Percentiles rank a stretch among this genome's conserved stretches.
Conservation (phyloP, 345 rosid species). For the Euphorbia lathyris region DNA sequence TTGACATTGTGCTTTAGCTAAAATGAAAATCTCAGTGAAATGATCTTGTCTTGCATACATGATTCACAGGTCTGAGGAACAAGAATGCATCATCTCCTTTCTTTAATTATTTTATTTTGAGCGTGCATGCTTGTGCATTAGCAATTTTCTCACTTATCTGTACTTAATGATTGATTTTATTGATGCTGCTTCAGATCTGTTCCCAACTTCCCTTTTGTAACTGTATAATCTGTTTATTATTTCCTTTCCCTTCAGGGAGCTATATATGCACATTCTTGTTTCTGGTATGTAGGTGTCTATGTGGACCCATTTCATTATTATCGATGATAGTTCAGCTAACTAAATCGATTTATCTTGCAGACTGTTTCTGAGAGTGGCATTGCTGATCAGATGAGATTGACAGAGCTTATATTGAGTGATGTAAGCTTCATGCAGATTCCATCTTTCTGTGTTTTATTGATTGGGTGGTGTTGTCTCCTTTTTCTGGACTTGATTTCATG, state of each 20-base stretch:
- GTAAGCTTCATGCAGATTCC: conserved; percentile 44
- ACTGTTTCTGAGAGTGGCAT: conserved; percentile 83
- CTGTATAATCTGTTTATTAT: not conserved
- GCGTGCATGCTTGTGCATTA: not conserved
- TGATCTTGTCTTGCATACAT: not conserved
- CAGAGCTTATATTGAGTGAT: conserved; percentile 70
- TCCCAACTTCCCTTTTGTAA: not conserved
- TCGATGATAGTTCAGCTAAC: not conserved
- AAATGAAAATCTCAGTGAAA: not conserved
- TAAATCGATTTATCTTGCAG: conserved; percentile 37
- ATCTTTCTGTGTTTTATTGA: not conserved
- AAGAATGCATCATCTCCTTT: not conserved
- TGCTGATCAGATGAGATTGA: conserved; percentile 87
- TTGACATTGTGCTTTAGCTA: not conserved
- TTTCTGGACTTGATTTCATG: not conserved
- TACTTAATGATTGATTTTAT: not conserved
- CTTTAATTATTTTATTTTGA: not conserved
- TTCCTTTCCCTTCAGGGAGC: not conserved
- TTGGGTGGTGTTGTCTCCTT: not conserved
- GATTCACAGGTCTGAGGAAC: not conserved
- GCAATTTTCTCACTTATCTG: not conserved
- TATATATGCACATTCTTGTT: not conserved
- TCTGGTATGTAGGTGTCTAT: not conserved
- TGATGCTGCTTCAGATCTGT: not conserved
- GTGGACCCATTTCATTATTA: not conserved